Conservation (phyloP, 768 basidiomycete genomes). For the Agrocybe pediades region DNA sequence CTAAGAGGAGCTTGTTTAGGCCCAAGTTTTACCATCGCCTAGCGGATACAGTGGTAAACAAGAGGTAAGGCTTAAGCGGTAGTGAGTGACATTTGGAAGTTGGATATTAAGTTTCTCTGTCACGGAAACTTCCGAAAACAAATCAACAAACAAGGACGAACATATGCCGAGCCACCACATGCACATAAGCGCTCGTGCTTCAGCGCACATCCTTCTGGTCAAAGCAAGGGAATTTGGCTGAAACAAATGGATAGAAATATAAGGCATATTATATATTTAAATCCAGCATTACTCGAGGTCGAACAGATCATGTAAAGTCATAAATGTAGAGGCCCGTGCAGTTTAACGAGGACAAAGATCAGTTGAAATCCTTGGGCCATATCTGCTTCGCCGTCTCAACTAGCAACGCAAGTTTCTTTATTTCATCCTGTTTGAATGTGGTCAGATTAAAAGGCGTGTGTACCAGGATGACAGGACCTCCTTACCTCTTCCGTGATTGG, state of each 20-base stretch:
- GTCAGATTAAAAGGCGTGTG: not conserved
- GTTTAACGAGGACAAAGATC: too few species aligned
- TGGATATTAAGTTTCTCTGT: too few species aligned
- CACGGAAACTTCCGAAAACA: constrained; percentile 6
- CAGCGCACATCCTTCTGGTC: too few species aligned
- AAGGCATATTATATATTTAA: too few species aligned
- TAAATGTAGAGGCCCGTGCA: too few species aligned
- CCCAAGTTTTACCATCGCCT: constrained; percentile 18
- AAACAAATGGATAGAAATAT: too few species aligned
- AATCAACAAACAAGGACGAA: not conserved
- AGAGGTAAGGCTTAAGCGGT: too few species aligned
- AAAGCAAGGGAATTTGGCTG: too few species aligned
- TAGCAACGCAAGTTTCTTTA: constrained; percentile 46
- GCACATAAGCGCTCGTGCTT: not conserved
- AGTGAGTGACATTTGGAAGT: too few species aligned
- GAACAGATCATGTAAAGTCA: constrained; percentile 4
- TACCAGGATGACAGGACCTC: not conserved
- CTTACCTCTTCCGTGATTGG: constrained; percentile 48
- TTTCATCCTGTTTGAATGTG: constrained; percentile 40
- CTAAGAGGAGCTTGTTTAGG: constrained; percentile 14
- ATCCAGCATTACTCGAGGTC: too few species aligned
- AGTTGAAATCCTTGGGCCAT: constrained; percentile 31
- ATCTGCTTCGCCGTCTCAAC: constrained; percentile 47
- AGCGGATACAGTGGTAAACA: too few species aligned
- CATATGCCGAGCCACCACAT: not conserved